Conservation (phyloP, 768 basidiomycete species). For the Auricularia heimuer region DNA sequence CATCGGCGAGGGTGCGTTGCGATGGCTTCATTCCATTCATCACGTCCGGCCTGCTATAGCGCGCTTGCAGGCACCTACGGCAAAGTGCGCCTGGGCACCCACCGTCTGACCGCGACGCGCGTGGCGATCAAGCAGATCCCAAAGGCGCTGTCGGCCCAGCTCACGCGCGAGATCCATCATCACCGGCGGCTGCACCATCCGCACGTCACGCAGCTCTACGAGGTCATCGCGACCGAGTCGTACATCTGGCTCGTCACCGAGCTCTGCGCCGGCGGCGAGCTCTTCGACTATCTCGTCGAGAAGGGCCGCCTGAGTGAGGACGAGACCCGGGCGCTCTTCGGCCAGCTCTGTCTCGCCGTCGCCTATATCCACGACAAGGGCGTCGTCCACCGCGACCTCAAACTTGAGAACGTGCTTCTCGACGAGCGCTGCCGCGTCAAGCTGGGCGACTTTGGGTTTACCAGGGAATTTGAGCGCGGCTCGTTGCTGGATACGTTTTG, state of each 20-base stretch:
- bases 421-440: slow-evolving; percentile 89
- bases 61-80: slow-evolving; percentile 73
- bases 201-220: slow-evolving; percentile 90
- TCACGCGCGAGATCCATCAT: slow-evolving; percentile 97
- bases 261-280: slow-evolving; percentile 91
- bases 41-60: not conserved
- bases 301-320: slow-evolving; percentile 79
- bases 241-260: slow-evolving; percentile 97
- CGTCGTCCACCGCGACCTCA: slow-evolving; percentile 93
- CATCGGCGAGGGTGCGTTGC: slow-evolving; percentile 79
- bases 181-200: slow-evolving; percentile 96
- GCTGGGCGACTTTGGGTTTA: slow-evolving; percentile 92
- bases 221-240: slow-evolving; percentile 94
- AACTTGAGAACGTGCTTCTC: slow-evolving; percentile 88
- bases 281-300: slow-evolving; percentile 97
- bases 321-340: slow-evolving; percentile 82
- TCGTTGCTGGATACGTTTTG: slow-evolving; percentile 85
- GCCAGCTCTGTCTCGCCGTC: slow-evolving; percentile 90
- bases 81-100: slow-evolving; percentile 88
- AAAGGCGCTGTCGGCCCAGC: slow-evolving; percentile 79
- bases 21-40: not conserved
- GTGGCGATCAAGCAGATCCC: slow-evolving; percentile 98
- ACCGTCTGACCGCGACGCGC: slow-evolving; percentile 81
- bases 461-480: slow-evolving; percentile 77
- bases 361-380: slow-evolving; percentile 87